phyloP scores from a whole-genome alignment of 2,329 filamentous ascomycete species.

The Colletotrichum acutatum region DNA sequence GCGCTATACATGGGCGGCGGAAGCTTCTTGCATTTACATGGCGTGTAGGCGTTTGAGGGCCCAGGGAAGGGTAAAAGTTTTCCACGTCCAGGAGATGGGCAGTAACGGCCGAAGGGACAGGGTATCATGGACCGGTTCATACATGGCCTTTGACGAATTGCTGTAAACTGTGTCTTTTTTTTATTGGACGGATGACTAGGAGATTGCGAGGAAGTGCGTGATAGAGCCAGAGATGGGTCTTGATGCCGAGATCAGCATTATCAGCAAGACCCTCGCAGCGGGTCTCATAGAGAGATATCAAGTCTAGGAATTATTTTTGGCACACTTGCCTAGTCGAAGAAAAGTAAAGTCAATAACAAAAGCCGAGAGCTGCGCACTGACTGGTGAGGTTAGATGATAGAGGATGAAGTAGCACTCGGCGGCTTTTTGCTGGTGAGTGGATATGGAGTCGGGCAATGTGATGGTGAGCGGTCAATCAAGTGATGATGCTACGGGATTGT shows the following conservation, averaged over 20 bases:
- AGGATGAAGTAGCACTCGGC: not conserved
- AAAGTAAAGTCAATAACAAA: not conserved
- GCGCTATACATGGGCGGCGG: conserved; percentile 17
- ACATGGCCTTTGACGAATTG: not conserved
- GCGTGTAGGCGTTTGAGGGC: conserved; percentile 26
- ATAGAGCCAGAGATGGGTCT: conserved; percentile 4
- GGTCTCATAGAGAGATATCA: not conserved
- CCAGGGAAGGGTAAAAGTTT: conserved; percentile 18
- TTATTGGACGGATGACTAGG: not conserved
- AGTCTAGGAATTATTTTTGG: conserved; percentile 5
- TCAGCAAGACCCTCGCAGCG: not conserved
- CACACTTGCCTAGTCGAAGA: not conserved
- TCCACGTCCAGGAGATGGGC: not conserved
- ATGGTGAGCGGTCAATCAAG: not conserved
- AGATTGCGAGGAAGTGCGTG: not conserved
- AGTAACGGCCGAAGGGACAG: not conserved
- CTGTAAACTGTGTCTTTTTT: not conserved
- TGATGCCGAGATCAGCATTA: not conserved
- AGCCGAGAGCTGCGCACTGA: not conserved
- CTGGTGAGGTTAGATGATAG: not conserved
- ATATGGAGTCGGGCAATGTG: not conserved
- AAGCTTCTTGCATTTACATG: conserved; percentile 30
- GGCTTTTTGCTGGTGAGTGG: not conserved
- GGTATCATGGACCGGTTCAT: not conserved
- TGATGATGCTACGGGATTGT: not conserved